phyloP scores from a whole-genome alignment of 129 eudicot genomes.

The Centaurea solstitialis region DNA sequence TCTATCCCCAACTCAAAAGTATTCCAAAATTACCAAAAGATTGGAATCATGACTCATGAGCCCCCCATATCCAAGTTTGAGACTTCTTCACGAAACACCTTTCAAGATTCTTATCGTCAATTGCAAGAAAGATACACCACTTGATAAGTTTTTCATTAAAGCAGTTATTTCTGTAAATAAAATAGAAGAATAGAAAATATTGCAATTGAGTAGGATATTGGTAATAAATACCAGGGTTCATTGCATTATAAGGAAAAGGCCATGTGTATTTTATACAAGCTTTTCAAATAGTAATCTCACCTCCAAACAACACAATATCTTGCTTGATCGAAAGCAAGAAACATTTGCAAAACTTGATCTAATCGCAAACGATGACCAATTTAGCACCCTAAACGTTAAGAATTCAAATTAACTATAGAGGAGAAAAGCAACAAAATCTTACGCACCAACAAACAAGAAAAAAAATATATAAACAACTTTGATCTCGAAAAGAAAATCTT shows the following conservation, averaged over 20 bases:
- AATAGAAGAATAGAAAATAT: constrained; percentile 6
- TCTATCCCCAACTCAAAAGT: background rate
- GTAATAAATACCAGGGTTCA: constrained; percentile 39
- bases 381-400: constrained; percentile 53
- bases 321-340: background rate
- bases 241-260: constrained; percentile 57
- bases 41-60: background rate
- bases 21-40: background rate
- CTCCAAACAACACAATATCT: too few relatives aligned
- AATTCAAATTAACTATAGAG: constrained; percentile 7
- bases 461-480: too few relatives aligned
- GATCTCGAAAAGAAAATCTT: too few relatives aligned
- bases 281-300: too few relatives aligned
- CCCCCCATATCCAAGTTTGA: background rate
- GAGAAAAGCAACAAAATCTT: too few relatives aligned
- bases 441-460: too few relatives aligned
- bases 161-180: too few relatives aligned
- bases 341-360: background rate
- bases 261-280: constrained; percentile 48
- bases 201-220: constrained; percentile 67
- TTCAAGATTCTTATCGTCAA: background rate
- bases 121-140: background rate
- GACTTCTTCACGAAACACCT: background rate
- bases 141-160: too few relatives aligned
- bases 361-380: constrained; percentile 16